These are phyloP conservation scores for Globisporangium spinosum DNA, from an alignment of 352 stramenopile genomes.

Conservation along the genomic window DNA sequence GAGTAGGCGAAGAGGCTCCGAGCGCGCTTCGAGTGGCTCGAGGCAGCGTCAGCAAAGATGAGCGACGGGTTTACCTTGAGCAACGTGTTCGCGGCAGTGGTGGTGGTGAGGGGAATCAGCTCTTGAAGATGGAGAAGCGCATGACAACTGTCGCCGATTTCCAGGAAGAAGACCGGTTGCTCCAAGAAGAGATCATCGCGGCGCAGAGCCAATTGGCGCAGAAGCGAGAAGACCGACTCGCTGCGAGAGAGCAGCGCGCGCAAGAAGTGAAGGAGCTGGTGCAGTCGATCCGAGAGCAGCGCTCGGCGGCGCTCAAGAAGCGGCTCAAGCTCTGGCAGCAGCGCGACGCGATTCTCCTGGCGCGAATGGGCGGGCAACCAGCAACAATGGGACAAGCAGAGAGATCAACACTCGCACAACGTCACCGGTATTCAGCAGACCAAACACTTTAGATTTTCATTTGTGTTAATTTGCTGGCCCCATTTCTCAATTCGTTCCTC, in stretches of 20 bases:
- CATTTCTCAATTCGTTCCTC: slow-evolving; percentile 1
- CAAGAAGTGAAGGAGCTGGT: slow-evolving; percentile 31
- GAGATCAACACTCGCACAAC: not conserved
- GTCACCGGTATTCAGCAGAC: not conserved
- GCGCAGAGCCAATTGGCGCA: slow-evolving; percentile 28
- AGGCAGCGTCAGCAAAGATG: slow-evolving; percentile 19
- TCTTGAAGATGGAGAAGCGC: slow-evolving; percentile 1
- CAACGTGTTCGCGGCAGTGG: not conserved
- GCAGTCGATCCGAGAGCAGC: slow-evolving; percentile 33
- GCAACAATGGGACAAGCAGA: not conserved
- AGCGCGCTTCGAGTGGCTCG: slow-evolving; percentile 41
- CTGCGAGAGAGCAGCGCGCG: slow-evolving; percentile 33
- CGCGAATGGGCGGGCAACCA: not conserved
- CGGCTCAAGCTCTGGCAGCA: slow-evolving; percentile 29
- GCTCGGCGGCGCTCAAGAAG: slow-evolving; percentile 29
- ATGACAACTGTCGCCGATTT: slow-evolving; percentile 26
- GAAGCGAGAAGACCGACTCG: slow-evolving; percentile 23
- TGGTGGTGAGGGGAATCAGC: not conserved
- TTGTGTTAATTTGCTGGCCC: slow-evolving; percentile 14
- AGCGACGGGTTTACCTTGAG: slow-evolving; percentile 9
- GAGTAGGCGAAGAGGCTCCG: slow-evolving; percentile 40
- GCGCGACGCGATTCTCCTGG: slow-evolving; percentile 12
- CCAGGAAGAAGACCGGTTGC: slow-evolving; percentile 23
- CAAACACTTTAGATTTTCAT: slow-evolving; percentile 18
- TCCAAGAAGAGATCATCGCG: slow-evolving; percentile 28